These are phyloP conservation scores for Stagonosporopsis chrysanthemi DNA, from an alignment of 2,329 filamentous ascomycete genomes.

Conservation along the genomic window DNA sequence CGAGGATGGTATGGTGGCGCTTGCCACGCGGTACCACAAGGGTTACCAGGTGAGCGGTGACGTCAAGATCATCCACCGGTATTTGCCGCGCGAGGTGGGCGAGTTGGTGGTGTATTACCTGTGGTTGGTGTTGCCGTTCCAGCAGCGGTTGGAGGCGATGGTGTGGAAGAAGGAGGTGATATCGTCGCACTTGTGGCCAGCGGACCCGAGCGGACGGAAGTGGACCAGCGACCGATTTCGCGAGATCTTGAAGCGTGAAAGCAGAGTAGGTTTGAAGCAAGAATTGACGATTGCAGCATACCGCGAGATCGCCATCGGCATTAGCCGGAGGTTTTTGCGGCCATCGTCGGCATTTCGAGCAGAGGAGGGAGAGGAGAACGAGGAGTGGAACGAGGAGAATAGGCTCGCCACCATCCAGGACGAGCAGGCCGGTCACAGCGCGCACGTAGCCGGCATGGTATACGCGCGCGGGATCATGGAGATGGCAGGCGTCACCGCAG, in stretches of 20 bases:
- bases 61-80: conserved; percentile 37
- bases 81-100: conserved; percentile 34
- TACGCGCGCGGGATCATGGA: conserved; percentile 24
- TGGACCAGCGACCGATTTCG: conserved; percentile 20
- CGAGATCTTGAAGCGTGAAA: conserved; percentile 23
- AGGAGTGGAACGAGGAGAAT: conserved; percentile 18
- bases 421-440: conserved; percentile 19
- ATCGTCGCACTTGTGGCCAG: conserved; percentile 23
- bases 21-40: conserved; percentile 31
- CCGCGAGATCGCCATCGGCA: conserved; percentile 27
- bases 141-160: not conserved
- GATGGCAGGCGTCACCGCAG: conserved; percentile 13
- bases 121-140: conserved; percentile 20
- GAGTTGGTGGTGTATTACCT: conserved; percentile 31
- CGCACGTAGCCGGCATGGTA: conserved; percentile 20
- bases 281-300: conserved; percentile 22
- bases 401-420: conserved; percentile 10
- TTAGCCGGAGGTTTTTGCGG: conserved; percentile 28
- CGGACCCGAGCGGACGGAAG: conserved; percentile 16
- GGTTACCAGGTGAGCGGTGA: conserved; percentile 23
- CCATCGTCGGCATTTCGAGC: conserved; percentile 16
- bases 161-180: conserved; percentile 22
- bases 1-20: conserved; percentile 20
- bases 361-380: conserved; percentile 25
- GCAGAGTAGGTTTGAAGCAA: conserved; percentile 13